Evolutionary conservation across 2,329 filamentous ascomycete species (phyloP).

Genomic region (Capronia epimyces): DNA sequence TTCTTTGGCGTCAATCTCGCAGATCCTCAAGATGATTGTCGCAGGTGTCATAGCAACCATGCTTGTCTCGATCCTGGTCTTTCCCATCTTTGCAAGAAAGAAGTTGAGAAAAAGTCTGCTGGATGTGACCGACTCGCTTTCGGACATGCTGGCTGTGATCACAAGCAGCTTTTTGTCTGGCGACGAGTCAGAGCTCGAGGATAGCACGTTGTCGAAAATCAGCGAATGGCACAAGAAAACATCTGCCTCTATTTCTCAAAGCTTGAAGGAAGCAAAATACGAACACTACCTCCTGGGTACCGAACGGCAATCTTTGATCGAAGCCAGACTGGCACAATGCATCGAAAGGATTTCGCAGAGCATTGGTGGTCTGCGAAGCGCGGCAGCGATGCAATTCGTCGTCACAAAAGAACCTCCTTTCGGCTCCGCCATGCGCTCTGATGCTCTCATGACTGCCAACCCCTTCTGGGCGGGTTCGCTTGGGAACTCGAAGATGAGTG

Average conservation of each 20-base stretch:
- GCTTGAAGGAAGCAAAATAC: slow-evolving; percentile 77
- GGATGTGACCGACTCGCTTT: slow-evolving; percentile 66
- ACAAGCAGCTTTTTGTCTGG: slow-evolving; percentile 79
- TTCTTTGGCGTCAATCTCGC: slow-evolving; percentile 71
- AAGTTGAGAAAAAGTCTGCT: slow-evolving; percentile 69
- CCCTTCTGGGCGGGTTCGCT: slow-evolving; percentile 16
- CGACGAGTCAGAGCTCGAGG: slow-evolving; percentile 68
- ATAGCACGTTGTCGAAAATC: slow-evolving; percentile 59
- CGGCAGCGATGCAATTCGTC: slow-evolving; percentile 81
- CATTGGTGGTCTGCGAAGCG: slow-evolving; percentile 82
- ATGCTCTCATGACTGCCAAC: slow-evolving; percentile 22
- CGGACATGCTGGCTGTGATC: slow-evolving; percentile 75
- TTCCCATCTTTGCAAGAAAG: slow-evolving; percentile 69
- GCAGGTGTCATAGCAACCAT: slow-evolving; percentile 68
- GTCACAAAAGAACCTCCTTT: slow-evolving; percentile 61
- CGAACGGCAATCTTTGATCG: slow-evolving; percentile 71
- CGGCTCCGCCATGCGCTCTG: slow-evolving; percentile 19
- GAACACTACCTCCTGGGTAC: slow-evolving; percentile 80
- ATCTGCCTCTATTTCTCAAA: slow-evolving; percentile 66
- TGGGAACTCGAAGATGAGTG: slow-evolving; percentile 3
- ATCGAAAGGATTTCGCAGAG: slow-evolving; percentile 81
- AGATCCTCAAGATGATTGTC: slow-evolving; percentile 77
- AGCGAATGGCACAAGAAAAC: slow-evolving; percentile 60
- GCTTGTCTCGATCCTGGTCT: slow-evolving; percentile 69
- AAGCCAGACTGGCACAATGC: slow-evolving; percentile 74